Base-by-base conservation (phyloP, 164 flowering plant genomes). In the Sedum album region DNA sequence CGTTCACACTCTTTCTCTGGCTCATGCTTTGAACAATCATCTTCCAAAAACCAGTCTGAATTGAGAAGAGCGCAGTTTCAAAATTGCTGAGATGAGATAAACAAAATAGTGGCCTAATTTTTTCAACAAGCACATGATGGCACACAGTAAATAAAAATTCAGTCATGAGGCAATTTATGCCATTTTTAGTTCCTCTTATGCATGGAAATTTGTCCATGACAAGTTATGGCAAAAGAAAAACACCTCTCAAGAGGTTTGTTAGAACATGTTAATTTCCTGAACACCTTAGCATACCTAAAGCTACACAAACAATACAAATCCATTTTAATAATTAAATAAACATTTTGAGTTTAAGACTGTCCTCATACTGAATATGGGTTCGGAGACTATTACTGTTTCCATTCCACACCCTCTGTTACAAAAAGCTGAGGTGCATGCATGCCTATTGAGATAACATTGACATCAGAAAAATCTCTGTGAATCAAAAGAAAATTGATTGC, bases 1-100 rank as follows among this genome's bases (percentile, higher is more conserved):
- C 82, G 77, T 72, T 88, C 90, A 67, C 74, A 70, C 28, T 86
- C 93, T 70, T 79, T 83, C 75, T 86, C 93, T 25, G 81, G 51
- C 25, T 79, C 86, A 42, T 76, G 77, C 72, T 78, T 88, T 42
- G 74, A 78, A 44, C 73, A n/a, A 7, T 81, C 84, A 42, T 83
- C 82, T 35, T 73, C 77, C 41, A 74, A 38, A 55, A 55, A 70
- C 72, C 79, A 48, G 20, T 79, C 88, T 85, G 76, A 13, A 66
- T 51, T 55, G 30, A 14, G 13, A 33, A 20, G 67, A 65, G 1
- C 48, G 44, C 23, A 2, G 6, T 20, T 5, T 4, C 20, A 49
- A 49, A 6, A 6, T 20, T 6, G 42, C 6, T 53, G 14, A 21
- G 35, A 38, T 17, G 5, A 2, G 14, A 65, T 21, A 15, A 3